Base-by-base conservation (phyloP, 768 basidiomycete species). In the Coprinopsis marcescibilis region DNA sequence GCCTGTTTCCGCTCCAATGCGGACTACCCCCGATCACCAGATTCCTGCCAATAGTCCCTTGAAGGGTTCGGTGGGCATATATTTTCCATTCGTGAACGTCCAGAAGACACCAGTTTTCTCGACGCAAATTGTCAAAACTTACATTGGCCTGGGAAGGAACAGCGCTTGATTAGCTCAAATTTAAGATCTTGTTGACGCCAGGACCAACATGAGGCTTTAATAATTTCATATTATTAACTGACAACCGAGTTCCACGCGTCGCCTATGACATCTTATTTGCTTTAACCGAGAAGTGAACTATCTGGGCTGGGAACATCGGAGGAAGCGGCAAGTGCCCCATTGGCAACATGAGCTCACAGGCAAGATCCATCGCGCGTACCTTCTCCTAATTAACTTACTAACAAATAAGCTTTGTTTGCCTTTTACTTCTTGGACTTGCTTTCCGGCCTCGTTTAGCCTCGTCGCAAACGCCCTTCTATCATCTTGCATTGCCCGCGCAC, bases 171-270 rank as follows among this genome's bases (percentile, higher is more conserved):
- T 43, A 30, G 26, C 41, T 43, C 41, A 21, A 20, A 8, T 13
- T 40, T 30, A 27, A 27, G 24, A 26, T 12, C n/a, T 43, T 27
- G 41, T 11, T 40, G 39, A 21, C 17, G 20, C 39, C 39, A 7
- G 39, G 41, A 26, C 41, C 26, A 30, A 60, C 70, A 70, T 64
- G 69, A 68, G 69, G 67, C 63, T 62, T 66, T 65, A 59, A 64
- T 67, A 57, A 30, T 40, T 46, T 43, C 49, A 55, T 47, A 54
- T 48, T n/a, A n/a, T n/a, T 55, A 54, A 63, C 32, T 64, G 60
- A 61, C 65, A 67, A 44, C 64, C 58, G 57, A 60, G 52, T 59
- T 57, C 49, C 45, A 62, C 58, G 60, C 65, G 63, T 64, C 64
- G 61, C 55, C 53, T 57, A 63, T 59, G 62, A 57, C 55, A 60